Conservation (phyloP, 1,284 basidiomycete species). For the Pyrrhoderma lamaoense region DNA sequence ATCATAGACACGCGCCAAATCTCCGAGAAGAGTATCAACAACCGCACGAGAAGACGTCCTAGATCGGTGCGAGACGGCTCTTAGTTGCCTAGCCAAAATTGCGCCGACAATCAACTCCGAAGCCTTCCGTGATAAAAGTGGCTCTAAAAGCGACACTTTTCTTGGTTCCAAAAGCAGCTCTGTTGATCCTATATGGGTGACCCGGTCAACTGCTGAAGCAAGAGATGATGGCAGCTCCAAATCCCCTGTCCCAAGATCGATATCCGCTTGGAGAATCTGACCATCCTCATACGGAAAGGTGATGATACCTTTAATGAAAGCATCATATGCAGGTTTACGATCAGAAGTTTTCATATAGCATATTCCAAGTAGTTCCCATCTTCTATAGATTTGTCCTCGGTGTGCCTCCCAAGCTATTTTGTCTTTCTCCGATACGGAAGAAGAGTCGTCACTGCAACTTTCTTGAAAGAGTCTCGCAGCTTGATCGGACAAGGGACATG, state of each 20-base stretch:
- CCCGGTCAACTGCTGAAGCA: conserved; percentile 49
- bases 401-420: conserved; percentile 51
- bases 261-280: too few species aligned
- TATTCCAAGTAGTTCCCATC: conserved; percentile 75
- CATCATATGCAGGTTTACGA: conserved; percentile 39
- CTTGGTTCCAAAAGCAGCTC: conserved; percentile 49
- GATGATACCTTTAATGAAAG: conserved; percentile 9
- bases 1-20: conserved; percentile 44
- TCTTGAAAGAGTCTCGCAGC: conserved; percentile 33
- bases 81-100: conserved; percentile 55
- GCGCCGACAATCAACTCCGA: conserved; percentile 36
- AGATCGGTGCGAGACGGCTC: conserved; percentile 44
- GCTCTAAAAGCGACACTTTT: conserved; percentile 38
- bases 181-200: conserved; percentile 56
- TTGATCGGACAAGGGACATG: conserved; percentile 44
- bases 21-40: conserved; percentile 37
- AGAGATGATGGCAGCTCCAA: conserved; percentile 49
- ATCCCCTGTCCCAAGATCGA: conserved; percentile 38
- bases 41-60: conserved; percentile 44
- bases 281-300: conserved; percentile 40
- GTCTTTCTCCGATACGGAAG: conserved; percentile 28
- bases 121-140: conserved; percentile 18
- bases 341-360: conserved; percentile 70
- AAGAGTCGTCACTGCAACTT: neutral
- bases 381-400: conserved; percentile 53